These are phyloP conservation scores for Quercus robur DNA, from an alignment of 306 rosid species.

Conservation along the genomic window DNA sequence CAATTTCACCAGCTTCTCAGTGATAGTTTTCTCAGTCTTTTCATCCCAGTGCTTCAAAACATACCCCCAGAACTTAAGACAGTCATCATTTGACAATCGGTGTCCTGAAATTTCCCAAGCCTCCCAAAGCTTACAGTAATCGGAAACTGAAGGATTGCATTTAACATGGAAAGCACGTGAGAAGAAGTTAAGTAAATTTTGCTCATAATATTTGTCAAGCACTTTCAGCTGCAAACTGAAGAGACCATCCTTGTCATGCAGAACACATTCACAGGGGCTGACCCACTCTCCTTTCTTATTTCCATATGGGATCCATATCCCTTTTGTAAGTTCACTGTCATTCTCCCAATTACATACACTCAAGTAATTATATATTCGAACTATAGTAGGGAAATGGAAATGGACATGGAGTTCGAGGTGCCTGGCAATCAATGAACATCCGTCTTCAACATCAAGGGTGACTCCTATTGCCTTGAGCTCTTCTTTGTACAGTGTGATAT, in stretches of 20 bases:
- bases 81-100: constrained; percentile 36
- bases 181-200: constrained; percentile 40
- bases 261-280: constrained; percentile 42
- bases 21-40: constrained; percentile 25
- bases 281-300: constrained; percentile 35
- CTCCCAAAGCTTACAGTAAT: constrained; percentile 62
- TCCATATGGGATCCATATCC: constrained; percentile 54
- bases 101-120: constrained; percentile 52
- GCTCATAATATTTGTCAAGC: constrained; percentile 29
- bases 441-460: constrained; percentile 27
- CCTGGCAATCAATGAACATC: constrained; percentile 38
- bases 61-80: constrained; percentile 62
- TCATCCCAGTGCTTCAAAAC: constrained; percentile 31
- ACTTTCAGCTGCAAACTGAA: constrained; percentile 45
- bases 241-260: constrained; percentile 49
- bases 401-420: constrained; percentile 26
- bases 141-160: constrained; percentile 39
- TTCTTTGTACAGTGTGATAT: constrained; percentile 33
- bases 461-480: constrained; percentile 65
- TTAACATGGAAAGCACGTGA: constrained; percentile 34
- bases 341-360: constrained; percentile 34
- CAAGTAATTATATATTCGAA: constrained; percentile 46
- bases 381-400: constrained; percentile 27
- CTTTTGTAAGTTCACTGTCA: constrained; percentile 24
- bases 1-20: constrained; percentile 41